These are phyloP conservation scores for Ophiostoma australiae DNA, from an alignment of 2,329 filamentous ascomycete genomes.

Conservation along the genomic window DNA sequence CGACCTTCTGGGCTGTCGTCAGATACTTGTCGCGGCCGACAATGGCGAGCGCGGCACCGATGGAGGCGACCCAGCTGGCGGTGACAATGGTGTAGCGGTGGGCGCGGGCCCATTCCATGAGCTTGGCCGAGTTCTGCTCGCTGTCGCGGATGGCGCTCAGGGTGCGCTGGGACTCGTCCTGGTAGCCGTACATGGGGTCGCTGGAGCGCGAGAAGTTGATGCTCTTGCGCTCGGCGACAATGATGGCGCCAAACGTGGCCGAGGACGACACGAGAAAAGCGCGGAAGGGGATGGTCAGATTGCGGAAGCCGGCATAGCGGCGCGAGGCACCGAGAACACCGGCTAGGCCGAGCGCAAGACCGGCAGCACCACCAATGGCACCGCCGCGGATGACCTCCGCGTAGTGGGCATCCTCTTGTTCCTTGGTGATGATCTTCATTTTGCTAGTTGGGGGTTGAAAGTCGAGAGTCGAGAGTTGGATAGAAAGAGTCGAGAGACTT, in stretches of 20 bases:
- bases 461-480: conserved; percentile 4
- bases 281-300: conserved; percentile 82
- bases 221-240: conserved; percentile 70
- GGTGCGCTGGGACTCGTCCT: conserved; percentile 56
- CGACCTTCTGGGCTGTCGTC: conserved; percentile 74
- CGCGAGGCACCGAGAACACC: conserved; percentile 64
- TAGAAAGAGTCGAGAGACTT: neutral
- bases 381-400: conserved; percentile 74
- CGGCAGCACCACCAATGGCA: conserved; percentile 63
- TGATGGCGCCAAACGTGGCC: conserved; percentile 81
- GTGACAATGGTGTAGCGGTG: conserved; percentile 87
- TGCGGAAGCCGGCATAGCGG: conserved; percentile 72
- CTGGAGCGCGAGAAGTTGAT: conserved; percentile 61
- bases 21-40: conserved; percentile 75
- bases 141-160: conserved; percentile 51
- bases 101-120: conserved; percentile 65
- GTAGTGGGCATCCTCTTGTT: conserved; percentile 88
- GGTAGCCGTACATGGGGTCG: conserved; percentile 64
- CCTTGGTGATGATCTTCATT: conserved; percentile 95
- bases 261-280: conserved; percentile 81
- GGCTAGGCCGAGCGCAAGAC: conserved; percentile 60
- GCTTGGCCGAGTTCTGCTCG: conserved; percentile 53
- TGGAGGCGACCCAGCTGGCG: conserved; percentile 72
- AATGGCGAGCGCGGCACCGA: conserved; percentile 67
- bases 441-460: conserved; percentile 31